phyloP scores from a whole-genome alignment of 1,139 yeast genomes.

The Wickerhamomyces sp. region DNA sequence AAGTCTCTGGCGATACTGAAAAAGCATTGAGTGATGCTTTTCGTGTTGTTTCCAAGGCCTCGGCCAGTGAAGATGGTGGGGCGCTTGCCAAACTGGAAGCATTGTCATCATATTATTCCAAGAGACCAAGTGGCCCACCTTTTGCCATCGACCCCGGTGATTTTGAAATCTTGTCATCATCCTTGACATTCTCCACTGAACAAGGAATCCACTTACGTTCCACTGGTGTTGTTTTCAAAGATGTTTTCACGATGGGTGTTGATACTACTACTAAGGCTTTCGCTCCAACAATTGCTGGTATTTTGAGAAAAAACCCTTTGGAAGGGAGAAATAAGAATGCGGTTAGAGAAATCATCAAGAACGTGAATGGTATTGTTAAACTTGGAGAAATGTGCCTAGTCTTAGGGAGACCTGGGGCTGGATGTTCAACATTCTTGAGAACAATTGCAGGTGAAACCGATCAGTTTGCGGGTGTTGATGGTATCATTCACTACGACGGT shows the following conservation, averaged over 20 bases:
- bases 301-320: slow-evolving; percentile 38
- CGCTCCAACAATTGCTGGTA: slow-evolving; percentile 44
- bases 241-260: slow-evolving; percentile 42
- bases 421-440: slow-evolving; percentile 49
- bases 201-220: slow-evolving; percentile 42
- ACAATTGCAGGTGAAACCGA: slow-evolving; percentile 55
- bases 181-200: slow-evolving; percentile 28
- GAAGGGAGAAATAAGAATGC: slow-evolving; percentile 18
- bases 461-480: slow-evolving; percentile 48
- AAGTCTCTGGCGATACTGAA: no score
- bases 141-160: slow-evolving; percentile 20
- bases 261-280: slow-evolving; percentile 44
- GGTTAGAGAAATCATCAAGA: slow-evolving; percentile 26
- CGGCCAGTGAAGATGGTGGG: slow-evolving; percentile 8
- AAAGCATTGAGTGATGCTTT: slow-evolving; percentile 5
- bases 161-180: slow-evolving; percentile 29
- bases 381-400: slow-evolving; percentile 50
- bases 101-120: slow-evolving; percentile 18
- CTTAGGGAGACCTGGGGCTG: slow-evolving; percentile 50
- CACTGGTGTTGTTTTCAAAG: slow-evolving; percentile 43
- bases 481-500: slow-evolving; percentile 43
- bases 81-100: slow-evolving; percentile 9
- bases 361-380: slow-evolving; percentile 36
- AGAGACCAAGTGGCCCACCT: slow-evolving; percentile 1
- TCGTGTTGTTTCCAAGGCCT: slow-evolving; percentile 11